phyloP scores from a whole-genome alignment of 768 basidiomycete genomes.

The Xerocomellus dryophilus region DNA sequence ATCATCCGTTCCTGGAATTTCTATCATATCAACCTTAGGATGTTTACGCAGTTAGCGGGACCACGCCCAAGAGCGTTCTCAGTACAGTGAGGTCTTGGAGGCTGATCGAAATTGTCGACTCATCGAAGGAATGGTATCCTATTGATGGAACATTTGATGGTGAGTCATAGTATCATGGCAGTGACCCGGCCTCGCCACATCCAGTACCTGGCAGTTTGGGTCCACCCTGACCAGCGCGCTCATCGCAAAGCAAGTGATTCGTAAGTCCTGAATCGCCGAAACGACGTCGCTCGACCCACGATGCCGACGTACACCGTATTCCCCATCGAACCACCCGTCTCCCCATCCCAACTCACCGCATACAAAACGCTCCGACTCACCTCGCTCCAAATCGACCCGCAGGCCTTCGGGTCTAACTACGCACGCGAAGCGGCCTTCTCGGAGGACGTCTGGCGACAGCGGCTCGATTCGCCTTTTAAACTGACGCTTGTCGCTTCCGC shows the following conservation, averaged over 20 bases:
- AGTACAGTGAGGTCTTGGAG: too few relatives aligned
- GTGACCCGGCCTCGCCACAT: neutral
- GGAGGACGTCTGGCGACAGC: constrained; percentile 23
- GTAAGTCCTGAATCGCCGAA: neutral
- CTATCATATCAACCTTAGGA: too few relatives aligned
- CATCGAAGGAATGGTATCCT: neutral
- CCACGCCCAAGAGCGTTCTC: too few relatives aligned
- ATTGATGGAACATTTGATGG: neutral
- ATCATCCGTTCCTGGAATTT: too few relatives aligned
- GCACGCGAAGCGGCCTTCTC: constrained; percentile 20
- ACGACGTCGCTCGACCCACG: neutral
- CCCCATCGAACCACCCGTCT: constrained; percentile 10
- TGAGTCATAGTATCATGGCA: neutral
- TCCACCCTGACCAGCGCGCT: too few relatives aligned
- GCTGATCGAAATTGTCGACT: neutral
- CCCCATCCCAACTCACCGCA: constrained; percentile 24
- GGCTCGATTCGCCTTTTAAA: constrained; percentile 12
- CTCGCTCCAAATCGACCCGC: constrained; percentile 23
- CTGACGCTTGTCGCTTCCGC: constrained; percentile 18
- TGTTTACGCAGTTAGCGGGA: too few relatives aligned
- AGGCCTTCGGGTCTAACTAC: constrained; percentile 23
- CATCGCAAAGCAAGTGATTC: too few relatives aligned
- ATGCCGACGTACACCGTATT: constrained; percentile 15
- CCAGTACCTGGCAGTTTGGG: too few relatives aligned
- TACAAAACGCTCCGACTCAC: constrained; percentile 23